These are phyloP conservation scores for Marasmius tenuissimus DNA, from an alignment of 1,284 basidiomycete genomes.

Conservation along the genomic window DNA sequence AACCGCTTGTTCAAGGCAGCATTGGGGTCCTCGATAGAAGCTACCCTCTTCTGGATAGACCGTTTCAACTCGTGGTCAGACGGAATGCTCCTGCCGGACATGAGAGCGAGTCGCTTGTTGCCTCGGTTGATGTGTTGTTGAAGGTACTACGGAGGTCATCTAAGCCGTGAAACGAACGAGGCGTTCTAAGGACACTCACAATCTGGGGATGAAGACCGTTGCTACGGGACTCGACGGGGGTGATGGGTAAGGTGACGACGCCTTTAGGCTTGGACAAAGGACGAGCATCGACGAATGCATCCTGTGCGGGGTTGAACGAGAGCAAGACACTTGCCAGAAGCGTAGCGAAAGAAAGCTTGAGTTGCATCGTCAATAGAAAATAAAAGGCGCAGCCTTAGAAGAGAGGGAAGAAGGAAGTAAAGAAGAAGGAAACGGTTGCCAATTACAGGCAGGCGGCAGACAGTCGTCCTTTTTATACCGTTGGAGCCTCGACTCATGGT, in stretches of 20 bases:
- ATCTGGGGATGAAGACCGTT: conserved; percentile 59
- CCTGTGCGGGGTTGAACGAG: conserved; percentile 34
- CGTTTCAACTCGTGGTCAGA: conserved; percentile 47
- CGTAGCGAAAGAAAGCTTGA: conserved; percentile 48
- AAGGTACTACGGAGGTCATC: conserved; percentile 43
- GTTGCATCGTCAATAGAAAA: conserved; percentile 44
- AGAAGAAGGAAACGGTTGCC: conserved; percentile 9
- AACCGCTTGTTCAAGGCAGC: conserved; percentile 28
- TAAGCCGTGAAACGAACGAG: neutral
- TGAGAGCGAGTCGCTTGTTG: conserved; percentile 64
- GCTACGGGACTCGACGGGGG: conserved; percentile 41
- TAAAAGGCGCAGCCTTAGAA: conserved; percentile 27
- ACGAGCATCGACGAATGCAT: conserved; percentile 35
- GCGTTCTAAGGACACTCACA: conserved; percentile 39
- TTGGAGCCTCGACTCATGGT: neutral
- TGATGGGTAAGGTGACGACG: conserved; percentile 57
- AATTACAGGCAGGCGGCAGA: neutral
- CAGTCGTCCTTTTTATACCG: conserved; percentile 5
- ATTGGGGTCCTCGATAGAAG: conserved; percentile 32
- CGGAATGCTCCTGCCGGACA: conserved; percentile 60
- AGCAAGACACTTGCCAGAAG: conserved; percentile 56
- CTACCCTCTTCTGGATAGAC: conserved; percentile 56
- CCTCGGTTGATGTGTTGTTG: conserved; percentile 75
- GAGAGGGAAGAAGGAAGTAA: conserved; percentile 17
- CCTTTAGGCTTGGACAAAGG: conserved; percentile 37